These are phyloP conservation scores for Barnettozyma botsteinii DNA, from an alignment of 805 yeast genomes.

Conservation along the genomic window DNA sequence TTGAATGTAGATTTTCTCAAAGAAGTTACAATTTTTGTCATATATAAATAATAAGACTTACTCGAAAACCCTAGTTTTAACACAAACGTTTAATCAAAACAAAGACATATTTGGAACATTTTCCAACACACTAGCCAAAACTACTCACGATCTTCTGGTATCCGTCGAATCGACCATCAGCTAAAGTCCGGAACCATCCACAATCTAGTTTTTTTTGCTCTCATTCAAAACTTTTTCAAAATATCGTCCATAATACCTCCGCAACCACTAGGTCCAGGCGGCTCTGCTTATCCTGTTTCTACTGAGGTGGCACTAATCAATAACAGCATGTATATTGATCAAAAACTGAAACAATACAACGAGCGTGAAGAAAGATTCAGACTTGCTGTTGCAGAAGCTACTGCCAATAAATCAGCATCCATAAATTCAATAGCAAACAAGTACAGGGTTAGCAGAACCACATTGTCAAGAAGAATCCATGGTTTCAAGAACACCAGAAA, in stretches of 20 bases:
- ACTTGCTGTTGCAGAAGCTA: constrained; percentile 25
- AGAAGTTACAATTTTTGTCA: too few species aligned
- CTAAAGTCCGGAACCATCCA: too few species aligned
- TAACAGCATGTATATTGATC: constrained; percentile 20
- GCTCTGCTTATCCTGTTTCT: not conserved
- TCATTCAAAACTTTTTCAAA: not conserved
- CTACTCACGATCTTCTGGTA: too few species aligned
- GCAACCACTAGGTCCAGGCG: constrained; percentile 1
- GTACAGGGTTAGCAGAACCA: constrained; percentile 23
- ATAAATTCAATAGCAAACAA: constrained; percentile 27
- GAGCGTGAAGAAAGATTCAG: constrained; percentile 26
- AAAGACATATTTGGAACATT: too few species aligned
- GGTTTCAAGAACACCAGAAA: constrained; percentile 27
- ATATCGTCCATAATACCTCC: constrained; percentile 2
- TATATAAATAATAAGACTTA: too few species aligned
- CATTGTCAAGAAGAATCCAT: constrained; percentile 25
- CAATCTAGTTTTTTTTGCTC: too few species aligned
- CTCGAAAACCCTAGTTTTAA: too few species aligned
- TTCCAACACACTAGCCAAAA: too few species aligned
- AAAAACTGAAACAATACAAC: constrained; percentile 26
- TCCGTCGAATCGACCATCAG: too few species aligned
- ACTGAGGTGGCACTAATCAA: not conserved
- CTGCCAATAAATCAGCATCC: constrained; percentile 23
- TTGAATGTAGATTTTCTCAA: too few species aligned
- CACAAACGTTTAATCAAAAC: too few species aligned